phyloP scores from a whole-genome alignment of 805 yeast species.

The Schwanniomyces vanrijiae region DNA sequence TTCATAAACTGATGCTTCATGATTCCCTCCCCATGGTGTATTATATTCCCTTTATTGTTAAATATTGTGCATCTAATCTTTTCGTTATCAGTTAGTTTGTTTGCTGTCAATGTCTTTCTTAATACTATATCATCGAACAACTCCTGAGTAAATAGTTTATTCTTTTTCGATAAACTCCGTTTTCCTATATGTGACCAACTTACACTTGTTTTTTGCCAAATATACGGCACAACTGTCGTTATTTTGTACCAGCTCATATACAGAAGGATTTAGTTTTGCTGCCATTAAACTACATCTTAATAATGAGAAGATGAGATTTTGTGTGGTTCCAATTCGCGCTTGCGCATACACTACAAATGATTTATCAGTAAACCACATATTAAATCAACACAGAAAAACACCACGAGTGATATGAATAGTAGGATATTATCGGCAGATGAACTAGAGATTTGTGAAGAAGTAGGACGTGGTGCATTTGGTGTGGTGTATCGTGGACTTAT shows the following conservation, averaged over 20 bases:
- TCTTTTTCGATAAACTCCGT: background rate
- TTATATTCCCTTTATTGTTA: conserved; percentile 43
- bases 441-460: conserved; percentile 47
- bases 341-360: background rate
- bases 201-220: background rate
- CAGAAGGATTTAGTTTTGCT: background rate
- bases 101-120: conserved; percentile 18
- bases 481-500: conserved; percentile 67
- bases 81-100: conserved; percentile 25
- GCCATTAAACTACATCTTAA: background rate
- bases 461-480: conserved; percentile 81
- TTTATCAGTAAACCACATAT: background rate
- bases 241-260: background rate
- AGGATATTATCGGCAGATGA: conserved; percentile 35
- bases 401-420: conserved; percentile 1
- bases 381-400: background rate
- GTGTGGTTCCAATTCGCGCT: background rate
- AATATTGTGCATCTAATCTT: conserved; percentile 50
- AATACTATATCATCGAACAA: conserved; percentile 16
- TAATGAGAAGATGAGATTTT: background rate
- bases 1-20: conserved; percentile 43
- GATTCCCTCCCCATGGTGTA: conserved; percentile 45
- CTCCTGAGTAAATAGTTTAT: background rate
- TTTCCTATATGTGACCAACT: background rate
- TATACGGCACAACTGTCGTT: background rate